Base-by-base conservation (phyloP, 768 basidiomycete species). In the Mycena pura region DNA sequence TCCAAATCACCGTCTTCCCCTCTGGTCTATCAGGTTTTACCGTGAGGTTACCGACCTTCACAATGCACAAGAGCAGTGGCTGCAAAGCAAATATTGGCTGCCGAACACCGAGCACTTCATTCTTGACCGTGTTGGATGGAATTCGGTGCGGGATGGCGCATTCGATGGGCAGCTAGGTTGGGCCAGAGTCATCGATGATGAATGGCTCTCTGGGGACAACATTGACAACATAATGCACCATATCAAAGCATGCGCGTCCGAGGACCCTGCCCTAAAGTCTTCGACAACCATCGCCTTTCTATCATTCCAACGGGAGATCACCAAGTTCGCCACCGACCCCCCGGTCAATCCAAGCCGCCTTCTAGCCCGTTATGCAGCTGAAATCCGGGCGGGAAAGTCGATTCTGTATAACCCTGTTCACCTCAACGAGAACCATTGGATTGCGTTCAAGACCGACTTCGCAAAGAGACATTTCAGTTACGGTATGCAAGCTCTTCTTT, bases 371-470 rank as follows among this genome's bases (percentile, higher is more conserved):
- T 44, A 9, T 44, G 11, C 22, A 13, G 24, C 45, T n/a, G 45
- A 47, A 31, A 29, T 53, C 10, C 21, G 32, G 28, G 39, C 52
- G 13, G 40, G 52, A 17, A 53, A 53, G 15, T 43, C 52, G 0
- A 5, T 3, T 2, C 46, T 70, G 2, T 63, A 65, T 31, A 63
- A 68, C 43, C 67, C 63, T 10, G 34, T 68, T 15, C 56, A 66
- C 38, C 29, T 67, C 32, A 53, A 62, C 29, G 52, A 51, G 2
- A 70, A 70, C 48, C 69, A 70, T 34, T 70, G 69, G 69, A 69
- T 70, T 52, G 55, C 56, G 19, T 60, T 66, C 5, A 3, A 50
- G 1, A 56, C 69, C 21, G 56, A 69, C 54, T 67, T 68, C 25
- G 31, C 53, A 21, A 45, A 48, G 19, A 48, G 34, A 21, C 45